Evolutionary conservation across 2,329 filamentous ascomycete species (phyloP), one percentile per base, ranked within the genome.

Genomic region (Apiospora aurea): DNA sequence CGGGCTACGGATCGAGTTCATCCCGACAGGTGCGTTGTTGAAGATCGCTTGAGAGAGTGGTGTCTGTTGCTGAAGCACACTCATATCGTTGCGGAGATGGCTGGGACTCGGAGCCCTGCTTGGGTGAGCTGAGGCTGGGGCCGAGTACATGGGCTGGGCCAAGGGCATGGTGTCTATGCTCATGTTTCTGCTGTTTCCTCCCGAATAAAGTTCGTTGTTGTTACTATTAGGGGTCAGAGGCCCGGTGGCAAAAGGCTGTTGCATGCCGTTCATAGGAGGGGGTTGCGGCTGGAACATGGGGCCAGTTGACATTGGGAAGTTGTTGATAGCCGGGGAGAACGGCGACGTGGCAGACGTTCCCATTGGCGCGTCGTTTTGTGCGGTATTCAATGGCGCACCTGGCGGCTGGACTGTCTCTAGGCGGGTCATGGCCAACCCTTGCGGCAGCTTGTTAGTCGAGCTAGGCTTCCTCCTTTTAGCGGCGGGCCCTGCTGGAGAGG

Each of bases 391-490:
- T 74, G 81, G 84, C 74, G 78, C 80, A 77, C 71, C 79, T 76
- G 73, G 83, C 78, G 77, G 84, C 78, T 76, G 87, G 78, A 75
- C 84, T 1, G 89, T 91, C 76, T 96, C 93, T 47, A 96, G 85
- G 71, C 90, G 90, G 1, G 95, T 97, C 95, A 97, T 97, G 10
- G 92, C 89, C 76, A 97, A 82, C 21, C 89, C 91, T 24, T 88
- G 90, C 0, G 94, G 93, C 18, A 97, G 84, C 80, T 94, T 94
- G 46, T 85, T 82, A 21, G 89, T 88, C 53, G 87, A 87, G 79
- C 92, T 95, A 7, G 92, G 91, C 81, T 97, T 97, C 74, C 95
- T 89, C 83, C 95, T 95, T 85, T 97, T 97, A 61, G 90, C 88
- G 46, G 87, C 86, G 1, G 93, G 93, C 0, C 90, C 92, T 44